Conservation (phyloP, 768 basidiomycete species). For the Mycena olivaceomarginata region DNA sequence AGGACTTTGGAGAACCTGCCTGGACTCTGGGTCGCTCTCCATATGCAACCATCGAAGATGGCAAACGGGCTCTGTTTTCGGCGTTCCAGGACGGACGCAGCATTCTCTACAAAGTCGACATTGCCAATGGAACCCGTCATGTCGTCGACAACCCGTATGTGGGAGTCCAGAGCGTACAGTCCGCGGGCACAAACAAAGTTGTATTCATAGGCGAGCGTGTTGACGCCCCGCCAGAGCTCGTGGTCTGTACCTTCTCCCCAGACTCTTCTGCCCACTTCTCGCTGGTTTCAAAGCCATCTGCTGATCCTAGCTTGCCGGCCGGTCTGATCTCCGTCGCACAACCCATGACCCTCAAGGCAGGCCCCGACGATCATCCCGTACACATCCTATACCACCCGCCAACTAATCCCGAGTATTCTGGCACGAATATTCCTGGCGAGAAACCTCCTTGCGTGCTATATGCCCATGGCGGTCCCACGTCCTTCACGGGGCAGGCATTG, state of each 20-base stretch:
- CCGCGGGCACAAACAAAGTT: slow-evolving; percentile 54
- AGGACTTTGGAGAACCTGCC: slow-evolving; percentile 78
- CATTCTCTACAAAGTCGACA: slow-evolving; percentile 62
- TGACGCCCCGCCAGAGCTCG: slow-evolving; percentile 60
- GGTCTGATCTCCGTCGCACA: slow-evolving; percentile 68
- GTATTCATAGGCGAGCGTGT: slow-evolving; percentile 67
- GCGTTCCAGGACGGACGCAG: slow-evolving; percentile 64
- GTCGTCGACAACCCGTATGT: slow-evolving; percentile 66
- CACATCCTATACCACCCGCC: slow-evolving; percentile 83
- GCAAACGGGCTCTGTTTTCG: slow-evolving; percentile 58
- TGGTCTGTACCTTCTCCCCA: slow-evolving; percentile 56
- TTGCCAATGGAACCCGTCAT: slow-evolving; percentile 52
- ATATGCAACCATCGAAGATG: slow-evolving; percentile 67
- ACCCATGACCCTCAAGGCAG: slow-evolving; percentile 65
- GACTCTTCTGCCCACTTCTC: slow-evolving; percentile 43
- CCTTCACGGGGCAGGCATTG: slow-evolving; percentile 65
- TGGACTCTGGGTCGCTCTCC: slow-evolving; percentile 73
- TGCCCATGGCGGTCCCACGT: slow-evolving; percentile 86
- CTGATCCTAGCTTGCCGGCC: slow-evolving; percentile 48
- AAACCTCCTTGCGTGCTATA: slow-evolving; percentile 81
- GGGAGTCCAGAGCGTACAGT: slow-evolving; percentile 58
- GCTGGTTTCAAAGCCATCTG: slow-evolving; percentile 45
- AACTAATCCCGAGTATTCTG: slow-evolving; percentile 76
- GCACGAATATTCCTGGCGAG: slow-evolving; percentile 67
- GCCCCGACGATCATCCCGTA: slow-evolving; percentile 60